Percentiles rank a stretch among this genome's conserved stretches.
Conservation (phyloP, 495 filamentous ascomycete species). For the Chaetomidium leptoderma region DNA sequence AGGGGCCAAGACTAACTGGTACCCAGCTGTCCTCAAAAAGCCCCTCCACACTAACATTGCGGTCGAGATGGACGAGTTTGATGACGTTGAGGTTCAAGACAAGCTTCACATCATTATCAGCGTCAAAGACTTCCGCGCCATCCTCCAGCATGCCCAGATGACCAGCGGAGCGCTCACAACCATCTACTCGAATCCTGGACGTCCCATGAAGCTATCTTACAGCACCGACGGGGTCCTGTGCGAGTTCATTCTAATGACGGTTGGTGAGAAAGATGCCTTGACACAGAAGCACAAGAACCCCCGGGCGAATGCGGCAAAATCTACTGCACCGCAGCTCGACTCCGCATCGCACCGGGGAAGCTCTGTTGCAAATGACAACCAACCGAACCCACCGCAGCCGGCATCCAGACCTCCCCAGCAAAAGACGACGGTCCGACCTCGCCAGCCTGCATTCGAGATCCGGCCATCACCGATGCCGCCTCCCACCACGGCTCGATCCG, state of each 20-base stretch:
- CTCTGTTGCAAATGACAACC: slow-evolving; percentile 27
- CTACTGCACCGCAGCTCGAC: slow-evolving; percentile 34
- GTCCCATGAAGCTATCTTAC: slow-evolving; percentile 81
- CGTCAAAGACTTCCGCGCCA: slow-evolving; percentile 92
- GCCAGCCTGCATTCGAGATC: slow-evolving; percentile 33
- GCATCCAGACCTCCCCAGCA: slow-evolving; percentile 15
- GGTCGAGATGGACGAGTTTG: slow-evolving; percentile 81
- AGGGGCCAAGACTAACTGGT: slow-evolving; percentile 9
- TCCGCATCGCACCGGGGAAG: slow-evolving; percentile 35
- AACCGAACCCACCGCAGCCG: slow-evolving; percentile 6
- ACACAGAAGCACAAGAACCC: slow-evolving; percentile 41
- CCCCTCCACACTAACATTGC: slow-evolving; percentile 90
- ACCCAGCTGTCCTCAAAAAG: slow-evolving; percentile 79
- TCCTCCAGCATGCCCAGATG: slow-evolving; percentile 77
- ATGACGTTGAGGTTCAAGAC: slow-evolving; percentile 69
- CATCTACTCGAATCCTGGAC: slow-evolving; percentile 73
- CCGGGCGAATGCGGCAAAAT: slow-evolving; percentile 28
- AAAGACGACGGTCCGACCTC: slow-evolving; percentile 20
- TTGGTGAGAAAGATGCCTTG: slow-evolving; percentile 61
- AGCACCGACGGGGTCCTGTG: slow-evolving; percentile 65
- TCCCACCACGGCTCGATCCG: slow-evolving; percentile 59
- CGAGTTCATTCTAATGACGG: slow-evolving; percentile 93
- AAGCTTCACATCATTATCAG: slow-evolving; percentile 80
- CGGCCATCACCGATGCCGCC: slow-evolving; percentile 43
- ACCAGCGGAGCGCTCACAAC: slow-evolving; percentile 66